Conservation (phyloP, 2,329 filamentous ascomycete genomes). For the Penicillium sp. region DNA sequence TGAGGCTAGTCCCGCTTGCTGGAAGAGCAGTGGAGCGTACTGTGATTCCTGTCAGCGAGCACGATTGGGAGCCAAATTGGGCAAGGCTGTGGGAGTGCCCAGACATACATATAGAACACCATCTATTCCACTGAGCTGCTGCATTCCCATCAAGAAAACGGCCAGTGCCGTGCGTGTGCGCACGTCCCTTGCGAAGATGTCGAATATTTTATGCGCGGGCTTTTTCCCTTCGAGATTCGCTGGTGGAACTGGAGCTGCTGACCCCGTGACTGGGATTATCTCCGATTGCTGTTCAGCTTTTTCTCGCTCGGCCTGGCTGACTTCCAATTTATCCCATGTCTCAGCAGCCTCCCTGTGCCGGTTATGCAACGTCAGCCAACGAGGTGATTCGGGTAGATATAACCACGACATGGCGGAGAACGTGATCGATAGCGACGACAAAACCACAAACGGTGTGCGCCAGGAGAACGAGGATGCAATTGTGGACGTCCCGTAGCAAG, state of each 20-base stretch:
- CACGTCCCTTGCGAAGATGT: constrained; percentile 38
- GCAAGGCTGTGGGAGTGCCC: not conserved
- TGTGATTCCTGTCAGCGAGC: constrained; percentile 17
- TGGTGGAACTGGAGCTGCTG: not conserved
- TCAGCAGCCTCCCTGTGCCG: constrained; percentile 42
- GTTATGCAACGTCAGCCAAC: constrained; percentile 52
- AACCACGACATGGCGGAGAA: constrained; percentile 37
- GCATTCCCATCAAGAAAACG: constrained; percentile 54
- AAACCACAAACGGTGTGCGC: constrained; percentile 52
- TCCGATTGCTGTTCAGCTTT: constrained; percentile 39
- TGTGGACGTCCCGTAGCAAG: constrained; percentile 51
- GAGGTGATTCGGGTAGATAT: constrained; percentile 50
- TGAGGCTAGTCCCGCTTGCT: constrained; percentile 53
- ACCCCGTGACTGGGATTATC: constrained; percentile 8
- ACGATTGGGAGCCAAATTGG: not conserved
- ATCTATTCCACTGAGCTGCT: constrained; percentile 58
- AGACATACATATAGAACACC: constrained; percentile 53
- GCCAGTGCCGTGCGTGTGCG: constrained; percentile 47
- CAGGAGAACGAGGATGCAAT: constrained; percentile 48
- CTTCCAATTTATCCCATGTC: constrained; percentile 40
- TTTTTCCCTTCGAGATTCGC: constrained; percentile 2
- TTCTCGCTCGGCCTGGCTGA: constrained; percentile 44
- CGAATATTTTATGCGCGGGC: constrained; percentile 21
- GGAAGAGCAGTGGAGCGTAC: constrained; percentile 58
- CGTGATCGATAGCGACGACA: constrained; percentile 37